Evolutionary conservation across 2,329 filamentous ascomycete species (phyloP), one percentile per base, ranked within the genome.

Genomic region (Colletotrichum nymphaeae): DNA sequence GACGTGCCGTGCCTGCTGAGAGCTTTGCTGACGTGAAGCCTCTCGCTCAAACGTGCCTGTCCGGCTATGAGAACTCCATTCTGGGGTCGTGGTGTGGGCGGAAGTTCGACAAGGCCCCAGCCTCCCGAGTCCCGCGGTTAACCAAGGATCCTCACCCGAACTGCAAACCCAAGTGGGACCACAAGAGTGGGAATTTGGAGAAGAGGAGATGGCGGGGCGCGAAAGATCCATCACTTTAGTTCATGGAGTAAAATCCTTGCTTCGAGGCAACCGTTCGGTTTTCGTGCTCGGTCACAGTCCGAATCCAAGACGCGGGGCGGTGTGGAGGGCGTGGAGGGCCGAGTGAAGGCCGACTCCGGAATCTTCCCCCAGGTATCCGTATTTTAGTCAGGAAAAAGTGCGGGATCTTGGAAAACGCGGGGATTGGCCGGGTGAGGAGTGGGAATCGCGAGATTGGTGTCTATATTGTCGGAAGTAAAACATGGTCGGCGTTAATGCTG

Each of bases 211-310:
- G 37, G 64, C 58, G 57, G 69, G 55, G 14, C 49, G 42, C 32
- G 19, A 37, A 14, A 19, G 49, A 52, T 7, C 57, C 52, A 7
- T 37, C 32, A 28, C 11, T 16, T 49, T 49, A 49, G 60, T 22
- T 24, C 28, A 42, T 63, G 52, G 22, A 42, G 16, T 19, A 16
- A 42, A 42, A 53, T 63, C 42, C 60, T 63, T 30, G 57, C 24
- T 8, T 4, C 8, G 19, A 49, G 42, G 49, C 22, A 30, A 37
- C 28, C 5, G 49, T 24, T 9, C 52, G 52, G 46, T 22, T 67
- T 32, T 64, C 60, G 60, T 59, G 32, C 67, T 73, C 70, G 70
- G 67, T 65, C 70, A 73, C 42, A 60, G 60, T 73, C 70, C 70
- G 69, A 49, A 24, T 22, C 52, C 9, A 16, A 32, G 53, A 68